Conservation (phyloP, 768 basidiomycete species). For the Calvatia gigantea region DNA sequence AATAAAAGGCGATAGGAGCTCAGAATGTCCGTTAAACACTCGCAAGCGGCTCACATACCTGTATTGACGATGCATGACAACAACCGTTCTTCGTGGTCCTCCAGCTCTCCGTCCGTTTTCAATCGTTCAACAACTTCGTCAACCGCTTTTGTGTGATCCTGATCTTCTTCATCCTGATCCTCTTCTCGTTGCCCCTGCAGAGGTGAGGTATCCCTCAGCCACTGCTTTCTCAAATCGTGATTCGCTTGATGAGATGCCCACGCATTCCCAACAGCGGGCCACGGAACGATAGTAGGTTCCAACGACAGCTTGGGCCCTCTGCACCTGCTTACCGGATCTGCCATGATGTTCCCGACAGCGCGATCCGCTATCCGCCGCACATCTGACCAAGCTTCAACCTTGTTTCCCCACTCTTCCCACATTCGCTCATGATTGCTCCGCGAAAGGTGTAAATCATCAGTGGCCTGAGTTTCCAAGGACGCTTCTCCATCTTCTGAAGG, state of each 20-base stretch:
- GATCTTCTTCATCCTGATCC: constrained; percentile 32
- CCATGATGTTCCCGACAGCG: constrained; percentile 65
- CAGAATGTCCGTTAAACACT: not conserved
- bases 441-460: not conserved
- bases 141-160: constrained; percentile 33
- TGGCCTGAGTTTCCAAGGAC: not conserved
- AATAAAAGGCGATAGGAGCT: constrained; percentile 9
- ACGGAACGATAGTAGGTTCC: constrained; percentile 59
- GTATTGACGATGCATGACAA: constrained; percentile 86
- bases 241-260: constrained; percentile 58
- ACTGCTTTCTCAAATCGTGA: constrained; percentile 50
- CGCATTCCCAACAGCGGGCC: constrained; percentile 62
- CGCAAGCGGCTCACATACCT: constrained; percentile 35
- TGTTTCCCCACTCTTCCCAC: constrained; percentile 69
- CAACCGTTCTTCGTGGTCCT: constrained; percentile 76
- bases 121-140: constrained; percentile 79
- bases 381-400: constrained; percentile 63
- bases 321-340: constrained; percentile 20
- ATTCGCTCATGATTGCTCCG: constrained; percentile 23
- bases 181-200: constrained; percentile 18
- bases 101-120: constrained; percentile 72
- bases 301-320: constrained; percentile 37
- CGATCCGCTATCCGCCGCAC: constrained; percentile 75
- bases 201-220: constrained; percentile 49
- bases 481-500: constrained; percentile 8